phyloP scores from a whole-genome alignment of 768 basidiomycete species.

The Leccinellum luteum region DNA sequence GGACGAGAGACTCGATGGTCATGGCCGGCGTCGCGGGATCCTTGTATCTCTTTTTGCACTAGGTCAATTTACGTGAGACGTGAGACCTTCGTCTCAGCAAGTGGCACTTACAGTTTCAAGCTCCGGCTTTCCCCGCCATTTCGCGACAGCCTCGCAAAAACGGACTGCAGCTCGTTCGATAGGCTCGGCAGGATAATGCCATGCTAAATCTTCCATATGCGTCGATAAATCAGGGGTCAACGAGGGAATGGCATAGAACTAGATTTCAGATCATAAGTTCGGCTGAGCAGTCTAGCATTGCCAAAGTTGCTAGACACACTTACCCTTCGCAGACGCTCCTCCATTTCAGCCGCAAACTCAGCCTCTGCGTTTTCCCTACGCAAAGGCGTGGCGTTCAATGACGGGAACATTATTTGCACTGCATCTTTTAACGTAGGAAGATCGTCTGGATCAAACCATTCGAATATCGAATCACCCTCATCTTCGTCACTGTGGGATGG shows the following conservation, averaged over 20 bases:
- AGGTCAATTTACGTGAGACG: slow-evolving; percentile 28
- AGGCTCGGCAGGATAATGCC: slow-evolving; percentile 79
- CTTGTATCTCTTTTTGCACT: slow-evolving; percentile 58
- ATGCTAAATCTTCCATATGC: slow-evolving; percentile 69
- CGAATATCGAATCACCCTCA: slow-evolving; percentile 42
- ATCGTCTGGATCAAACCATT: slow-evolving; percentile 72
- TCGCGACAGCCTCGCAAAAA: slow-evolving; percentile 79
- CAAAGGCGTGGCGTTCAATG: slow-evolving; percentile 32
- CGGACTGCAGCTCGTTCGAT: slow-evolving; percentile 74
- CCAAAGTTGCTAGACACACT: slow-evolving; percentile 26
- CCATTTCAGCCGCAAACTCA: slow-evolving; percentile 77
- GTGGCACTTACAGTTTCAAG: slow-evolving; percentile 59
- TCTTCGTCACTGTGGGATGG: slow-evolving; percentile 28
- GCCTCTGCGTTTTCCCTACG: slow-evolving; percentile 54
- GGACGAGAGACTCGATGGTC: slow-evolving; percentile 65
- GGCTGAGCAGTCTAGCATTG: background rate
- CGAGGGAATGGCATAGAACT: slow-evolving; percentile 78
- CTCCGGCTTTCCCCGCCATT: slow-evolving; percentile 84
- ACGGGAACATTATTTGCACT: slow-evolving; percentile 65
- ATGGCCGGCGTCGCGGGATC: slow-evolving; percentile 38
- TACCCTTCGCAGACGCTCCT: slow-evolving; percentile 65
- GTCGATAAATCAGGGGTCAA: slow-evolving; percentile 73
- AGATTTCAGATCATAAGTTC: slow-evolving; percentile 9
- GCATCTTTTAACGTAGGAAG: slow-evolving; percentile 68
- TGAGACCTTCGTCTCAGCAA: slow-evolving; percentile 1